A percentile compares a stretch with the other conserved stretches of the same genome.
These are phyloP conservation scores for Fomitiporia mediterranea DNA, from an alignment of 1,284 basidiomycete genomes.

Conservation along the genomic window DNA sequence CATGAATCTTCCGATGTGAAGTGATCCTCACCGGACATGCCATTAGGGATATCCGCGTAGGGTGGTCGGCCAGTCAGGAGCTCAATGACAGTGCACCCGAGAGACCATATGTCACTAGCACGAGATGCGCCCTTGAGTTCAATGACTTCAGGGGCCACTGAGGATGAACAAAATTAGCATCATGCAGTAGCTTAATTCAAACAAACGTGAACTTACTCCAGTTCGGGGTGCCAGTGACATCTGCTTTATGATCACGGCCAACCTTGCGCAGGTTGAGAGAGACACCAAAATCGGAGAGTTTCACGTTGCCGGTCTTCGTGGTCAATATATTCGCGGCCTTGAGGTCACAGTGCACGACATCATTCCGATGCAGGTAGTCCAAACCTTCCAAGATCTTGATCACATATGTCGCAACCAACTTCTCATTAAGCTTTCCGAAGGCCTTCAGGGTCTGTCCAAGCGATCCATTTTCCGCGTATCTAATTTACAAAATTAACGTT, in stretches of 20 bases:
- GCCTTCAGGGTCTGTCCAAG: conserved; percentile 47
- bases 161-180: conserved; percentile 8
- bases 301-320: conserved; percentile 61
- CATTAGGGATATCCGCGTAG: conserved; percentile 43
- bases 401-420: conserved; percentile 47
- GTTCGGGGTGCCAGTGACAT: conserved; percentile 53
- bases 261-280: conserved; percentile 60
- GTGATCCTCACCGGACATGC: conserved; percentile 38
- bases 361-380: conserved; percentile 45
- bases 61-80: conserved; percentile 54
- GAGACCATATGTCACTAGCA: conserved; percentile 54
- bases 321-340: conserved; percentile 69
- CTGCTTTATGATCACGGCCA: conserved; percentile 42
- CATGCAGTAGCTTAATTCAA: conserved; percentile 10
- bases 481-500: conserved; percentile 21
- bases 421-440: conserved; percentile 50
- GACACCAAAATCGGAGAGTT: conserved; percentile 64
- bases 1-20: conserved; percentile 4
- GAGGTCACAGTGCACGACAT: conserved; percentile 46
- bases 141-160: conserved; percentile 68
- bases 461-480: conserved; percentile 51
- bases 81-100: conserved; percentile 57
- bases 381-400: conserved; percentile 53
- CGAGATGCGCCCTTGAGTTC: conserved; percentile 57
- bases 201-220: conserved; percentile 42